Percentiles rank a stretch among this genome's conserved stretches.
These are phyloP conservation scores for Cryoendolithus antarcticus DNA, from an alignment of 2,329 filamentous ascomycete species.

Conservation along the genomic window DNA sequence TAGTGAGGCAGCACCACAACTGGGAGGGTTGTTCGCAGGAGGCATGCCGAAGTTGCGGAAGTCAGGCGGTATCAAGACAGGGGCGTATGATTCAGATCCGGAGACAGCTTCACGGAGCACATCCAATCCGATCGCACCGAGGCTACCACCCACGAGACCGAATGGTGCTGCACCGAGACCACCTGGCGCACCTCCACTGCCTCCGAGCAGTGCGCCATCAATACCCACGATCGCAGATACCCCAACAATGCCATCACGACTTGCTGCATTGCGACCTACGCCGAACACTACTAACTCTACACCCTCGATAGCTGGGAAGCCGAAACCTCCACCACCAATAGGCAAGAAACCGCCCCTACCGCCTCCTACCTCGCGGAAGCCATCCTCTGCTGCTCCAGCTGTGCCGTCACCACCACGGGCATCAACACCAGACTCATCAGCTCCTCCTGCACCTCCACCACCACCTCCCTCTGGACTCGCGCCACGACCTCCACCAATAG, in stretches of 20 bases:
- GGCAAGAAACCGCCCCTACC: slow-evolving; percentile 60
- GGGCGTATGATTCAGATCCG: slow-evolving; percentile 62
- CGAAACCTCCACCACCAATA: slow-evolving; percentile 61
- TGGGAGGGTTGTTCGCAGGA: slow-evolving; percentile 79
- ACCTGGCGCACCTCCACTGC: slow-evolving; percentile 33
- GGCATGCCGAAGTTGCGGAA: slow-evolving; percentile 95
- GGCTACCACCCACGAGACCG: slow-evolving; percentile 35
- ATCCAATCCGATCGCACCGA: slow-evolving; percentile 35
- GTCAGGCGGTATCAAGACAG: slow-evolving; percentile 52
- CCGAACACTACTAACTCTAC: too few relatives aligned
- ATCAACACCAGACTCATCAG: slow-evolving; percentile 21
- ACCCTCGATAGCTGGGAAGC: slow-evolving; percentile 30
- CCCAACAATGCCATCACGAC: too few relatives aligned
- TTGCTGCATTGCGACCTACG: too few relatives aligned
- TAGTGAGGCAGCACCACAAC: slow-evolving; percentile 55
- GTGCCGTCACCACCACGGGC: slow-evolving; percentile 20
- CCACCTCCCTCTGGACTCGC: slow-evolving; percentile 28
- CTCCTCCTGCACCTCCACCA: slow-evolving; percentile 28
- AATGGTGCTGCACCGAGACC: slow-evolving; percentile 24
- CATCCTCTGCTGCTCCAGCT: slow-evolving; percentile 33
- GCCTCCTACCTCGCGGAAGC: slow-evolving; percentile 45
- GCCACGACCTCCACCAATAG: slow-evolving; percentile 24
- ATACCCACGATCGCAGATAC: slow-evolving; percentile 25
- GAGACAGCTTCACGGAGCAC: slow-evolving; percentile 39
- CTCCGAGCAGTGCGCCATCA: slow-evolving; percentile 34